Base-by-base conservation (phyloP, 1,284 basidiomycete genomes). In the Coniferiporia weirii region DNA sequence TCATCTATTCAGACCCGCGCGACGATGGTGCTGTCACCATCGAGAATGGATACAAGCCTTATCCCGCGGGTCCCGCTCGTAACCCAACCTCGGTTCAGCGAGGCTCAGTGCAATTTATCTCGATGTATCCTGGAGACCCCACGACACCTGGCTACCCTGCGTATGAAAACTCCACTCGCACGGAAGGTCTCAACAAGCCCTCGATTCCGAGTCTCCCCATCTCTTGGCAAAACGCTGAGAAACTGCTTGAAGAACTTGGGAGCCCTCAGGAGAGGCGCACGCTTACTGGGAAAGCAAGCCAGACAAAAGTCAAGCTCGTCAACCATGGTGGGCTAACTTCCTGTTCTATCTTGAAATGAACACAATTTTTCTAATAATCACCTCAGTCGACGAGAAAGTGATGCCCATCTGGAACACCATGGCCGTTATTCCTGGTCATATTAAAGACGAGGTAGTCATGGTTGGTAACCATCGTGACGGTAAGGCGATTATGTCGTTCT, bases 381-480 rank as follows among this genome's bases (percentile, higher is more conserved):
- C 38, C 62, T 54, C 63, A 79, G 88, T 95, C 52, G 81, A 93
- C 63, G 83, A 79, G n/a, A 83, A 84, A 66, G 80, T 94, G 20
- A 92, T 79, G n/a, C 88, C 87, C 2, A 87, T 91, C 55, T 88
- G 88, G 89, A 95, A 98, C 74, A 83, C 87, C 0, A 93, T 96
- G 84, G 92, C 86, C 3, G 81, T 88, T 43, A 92, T 98, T 62
- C 95, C 94, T 6, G 95, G 96, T 0, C 84, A 89, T 64, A 84
- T 97, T 64, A 81, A 83, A 63, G 86, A 95, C 66, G 93, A 97
- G 68, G 86, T 95, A 0, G 82, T 96, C 20, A 69, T 97, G 22
- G 70, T 97, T 59, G 95, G 94, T 8, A 89, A 88, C 66, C 93
- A 96, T 71, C 82, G 92, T 55, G 93, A 95, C 76, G 91, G 88